Evolutionary conservation across 2,329 filamentous ascomycete genomes (phyloP), one percentile per base, ranked within the genome.

Genomic region (Colletotrichum aenigma): DNA sequence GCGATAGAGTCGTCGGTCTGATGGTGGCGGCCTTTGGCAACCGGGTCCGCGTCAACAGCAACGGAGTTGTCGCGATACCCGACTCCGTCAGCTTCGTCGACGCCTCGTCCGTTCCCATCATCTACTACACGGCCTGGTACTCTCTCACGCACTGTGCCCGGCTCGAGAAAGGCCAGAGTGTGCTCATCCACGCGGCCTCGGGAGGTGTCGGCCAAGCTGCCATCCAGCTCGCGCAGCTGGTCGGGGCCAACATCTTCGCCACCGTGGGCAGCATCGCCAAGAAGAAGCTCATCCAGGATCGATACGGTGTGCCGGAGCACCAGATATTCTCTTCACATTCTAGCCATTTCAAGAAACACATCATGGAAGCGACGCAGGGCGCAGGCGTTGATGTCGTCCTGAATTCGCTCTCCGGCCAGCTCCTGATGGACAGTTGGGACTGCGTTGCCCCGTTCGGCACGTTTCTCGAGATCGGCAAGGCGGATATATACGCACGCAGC

Each of bases 391-490:
- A 86, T 28, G 75, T 85, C 2, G 80, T 85, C 34, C 34, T 38
- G 34, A 38, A 38, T 15, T 38, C 34, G 4, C 34, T 38, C 15
- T 38, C 34, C 34, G 3, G 43, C 86, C 5, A 86, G 88, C 79
- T 87, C 3, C 78, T 88, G 3, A 81, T 82, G 4, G 85, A 86
- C 43, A 85, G 86, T 0, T 88, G 84, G 86, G 81, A 82, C 6
- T 87, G 84, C 70, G 78, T 90, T 13, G 85, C 85, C 48, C 81
- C 81, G 4, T 86, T 87, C 75, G 88, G 87, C 2, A 82, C 85
- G 4, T 87, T 89, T 66, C 78, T 89, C 7, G 87, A 90, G 69
- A 84, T 89, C 55, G 84, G 86, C 10, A 84, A 82, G 77, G 77
- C 82, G 43, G 86, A 87, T 38, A 80, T 71, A 87, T 85, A 68